Base-by-base conservation (phyloP, 805 yeast genomes). In the Cyberlindnera suaveolens region DNA sequence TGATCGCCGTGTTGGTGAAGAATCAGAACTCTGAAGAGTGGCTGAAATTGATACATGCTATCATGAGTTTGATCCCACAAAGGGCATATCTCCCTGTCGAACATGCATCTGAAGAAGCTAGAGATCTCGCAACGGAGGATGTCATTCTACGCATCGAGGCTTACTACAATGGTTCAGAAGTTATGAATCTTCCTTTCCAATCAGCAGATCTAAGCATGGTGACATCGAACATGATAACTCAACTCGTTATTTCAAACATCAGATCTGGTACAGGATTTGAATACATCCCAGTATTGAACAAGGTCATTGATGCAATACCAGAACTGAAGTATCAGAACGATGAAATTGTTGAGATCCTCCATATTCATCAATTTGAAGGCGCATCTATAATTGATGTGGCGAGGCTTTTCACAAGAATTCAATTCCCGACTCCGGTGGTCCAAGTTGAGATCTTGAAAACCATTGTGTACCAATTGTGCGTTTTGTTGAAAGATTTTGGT, bases 31-130 rank as follows among this genome's bases (percentile, higher is more conserved):
- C 44, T 8, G 48, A 41, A 1, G 44, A 53, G 7, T 71, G 80
- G 68, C 54, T 72, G 17, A 50, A 56, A 0, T 55, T 80, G 5
- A 62, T 75, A 7, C 61, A 66, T 17, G 49, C 61, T 1, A 51
- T 86, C 14, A 46, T 83, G n/a, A 67, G 66, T 1, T 54, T 75
- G 39, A 71, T 85, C 7, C 90, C 93, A 0, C 78, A 75, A 35
- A 66, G 85, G 39, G 84, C 86, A 1, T 74, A 75, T 44, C 54
- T 78, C 2, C 84, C 86, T 0, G 52, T 76, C 30, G 74, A 69
- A 46, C 73, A 68, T 51, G 69, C 77, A 0, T 44, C 48, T 4
- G 47, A 56, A 20, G 48, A 37, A 36, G 42, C 41, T 18, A 45
- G 40, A 15, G 48, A 18, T n/a, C 32, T 32, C 17, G 42, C 30